Evolutionary conservation across 169 alveolate species (phyloP).

Genomic region (Plasmodium chabaudi): DNA sequence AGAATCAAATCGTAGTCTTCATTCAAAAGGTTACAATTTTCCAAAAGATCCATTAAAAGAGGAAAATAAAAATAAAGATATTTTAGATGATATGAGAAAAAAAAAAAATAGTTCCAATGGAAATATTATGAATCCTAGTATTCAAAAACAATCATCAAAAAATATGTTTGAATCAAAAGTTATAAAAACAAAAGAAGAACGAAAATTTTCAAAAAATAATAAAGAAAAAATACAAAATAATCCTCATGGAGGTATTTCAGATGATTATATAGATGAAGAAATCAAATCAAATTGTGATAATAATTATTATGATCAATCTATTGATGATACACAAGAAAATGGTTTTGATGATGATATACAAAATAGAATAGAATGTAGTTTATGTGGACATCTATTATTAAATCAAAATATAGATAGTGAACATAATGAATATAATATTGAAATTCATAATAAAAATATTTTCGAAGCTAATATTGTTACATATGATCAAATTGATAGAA

Average conservation of each 20-base stretch:
- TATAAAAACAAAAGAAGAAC: neutral
- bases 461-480: constrained; percentile 85
- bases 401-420: constrained; percentile 78
- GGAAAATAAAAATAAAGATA: neutral
- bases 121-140: constrained; percentile 1
- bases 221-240: neutral
- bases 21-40: constrained; percentile 6
- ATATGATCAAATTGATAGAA: constrained; percentile 87
- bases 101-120: neutral
- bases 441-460: constrained; percentile 77
- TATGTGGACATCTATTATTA: constrained; percentile 88
- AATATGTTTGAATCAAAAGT: neutral
- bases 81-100: neutral
- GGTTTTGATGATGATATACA: constrained; percentile 56
- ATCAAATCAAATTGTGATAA: constrained; percentile 24
- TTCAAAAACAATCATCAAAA: neutral
- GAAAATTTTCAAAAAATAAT: neutral
- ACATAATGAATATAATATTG: constrained; percentile 52
- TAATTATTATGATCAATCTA: constrained; percentile 18
- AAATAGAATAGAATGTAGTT: constrained; percentile 77
- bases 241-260: neutral
- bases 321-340: constrained; percentile 39
- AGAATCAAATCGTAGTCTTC: constrained; percentile 9
- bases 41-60: neutral
- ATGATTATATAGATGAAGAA: constrained; percentile 8